phyloP scores from a whole-genome alignment of 176 grass and related monocot genomes.

The Phragmites australis region DNA sequence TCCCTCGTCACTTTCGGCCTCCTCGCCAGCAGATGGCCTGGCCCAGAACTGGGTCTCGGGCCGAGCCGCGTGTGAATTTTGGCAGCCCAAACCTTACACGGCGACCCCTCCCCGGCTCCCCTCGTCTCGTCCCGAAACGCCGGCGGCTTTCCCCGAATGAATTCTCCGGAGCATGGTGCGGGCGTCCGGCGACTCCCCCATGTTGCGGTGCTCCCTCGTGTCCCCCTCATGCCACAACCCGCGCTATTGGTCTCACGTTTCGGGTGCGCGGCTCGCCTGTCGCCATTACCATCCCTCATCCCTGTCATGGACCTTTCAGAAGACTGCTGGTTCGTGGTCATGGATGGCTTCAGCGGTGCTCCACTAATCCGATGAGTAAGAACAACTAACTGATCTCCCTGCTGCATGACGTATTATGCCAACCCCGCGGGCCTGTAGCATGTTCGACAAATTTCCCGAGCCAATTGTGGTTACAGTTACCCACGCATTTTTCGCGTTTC shows the following conservation, averaged over 20 bases:
- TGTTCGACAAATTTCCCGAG: conserved; percentile 36
- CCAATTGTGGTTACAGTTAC: background rate
- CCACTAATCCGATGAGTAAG: background rate
- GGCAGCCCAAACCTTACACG: background rate
- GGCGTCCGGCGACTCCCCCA: background rate
- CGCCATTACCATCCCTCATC: background rate
- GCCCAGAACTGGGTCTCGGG: background rate
- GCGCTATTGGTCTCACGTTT: background rate
- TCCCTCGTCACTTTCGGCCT: background rate
- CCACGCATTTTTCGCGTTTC: background rate
- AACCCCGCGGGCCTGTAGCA: background rate
- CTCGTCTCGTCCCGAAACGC: background rate
- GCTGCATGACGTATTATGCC: too few relatives aligned
- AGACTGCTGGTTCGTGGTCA: background rate
- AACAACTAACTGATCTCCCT: background rate
- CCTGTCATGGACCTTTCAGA: background rate
- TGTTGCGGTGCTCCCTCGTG: background rate
- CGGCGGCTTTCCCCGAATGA: background rate
- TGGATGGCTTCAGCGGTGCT: background rate
- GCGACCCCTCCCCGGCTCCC: too few relatives aligned
- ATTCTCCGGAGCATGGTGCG: background rate
- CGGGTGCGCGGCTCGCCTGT: background rate
- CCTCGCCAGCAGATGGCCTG: background rate
- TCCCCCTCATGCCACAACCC: background rate
- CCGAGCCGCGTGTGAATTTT: background rate